Base-by-base conservation (phyloP, 73 alveolate genomes). In the Tetrahymena malaccensis region DNA sequence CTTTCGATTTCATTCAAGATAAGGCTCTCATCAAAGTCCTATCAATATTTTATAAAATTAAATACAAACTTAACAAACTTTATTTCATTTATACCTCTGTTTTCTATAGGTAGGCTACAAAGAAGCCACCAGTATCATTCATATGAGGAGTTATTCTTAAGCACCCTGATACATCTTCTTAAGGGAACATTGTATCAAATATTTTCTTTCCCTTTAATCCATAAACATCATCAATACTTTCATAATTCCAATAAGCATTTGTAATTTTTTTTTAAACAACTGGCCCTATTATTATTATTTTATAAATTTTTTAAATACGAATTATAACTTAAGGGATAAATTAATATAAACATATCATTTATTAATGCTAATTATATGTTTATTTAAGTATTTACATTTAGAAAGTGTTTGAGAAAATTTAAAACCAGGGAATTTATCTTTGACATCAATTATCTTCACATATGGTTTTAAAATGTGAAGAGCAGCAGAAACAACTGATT, bases 401-500 rank as follows among this genome's bases (percentile, higher is more conserved):
- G 34, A 70, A 15, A 70, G 37, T 27, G 37, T 31, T 22, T 43
- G 89, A 70, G 89, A 27, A 8, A 70, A 70, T 70, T 70, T 70
- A n/a, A 70, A 70, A 3, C 89, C 89, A 27, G 89, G 89, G 37
- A 70, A 70, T 70, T 70, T 70, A 70, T 70, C 89, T 70, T 70
- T 27, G 12, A 31, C 89, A 70, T 70, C 37, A 70, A 70, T 31
- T 1, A 70, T 70, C 37, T 70, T 70, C 13, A 70, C 37, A 25
- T 70, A 70, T n/a, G 89, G 89, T 33, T 70, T 70, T 70, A 70
- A n/a, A 12, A 70, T 70, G 25, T n/a, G 89, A 70, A 70, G 89
- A 70, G 95, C 96, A 57, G 94, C 96, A 1, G 97, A 85, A n/a
- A 96, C 97, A 34, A 96, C 97, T 58, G 97, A 95, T 94, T 96